Percentiles rank a stretch among this genome's conserved stretches.
Evolutionary conservation across 2,329 filamentous ascomycete genomes (phyloP).

Genomic region (Didymella exigua): DNA sequence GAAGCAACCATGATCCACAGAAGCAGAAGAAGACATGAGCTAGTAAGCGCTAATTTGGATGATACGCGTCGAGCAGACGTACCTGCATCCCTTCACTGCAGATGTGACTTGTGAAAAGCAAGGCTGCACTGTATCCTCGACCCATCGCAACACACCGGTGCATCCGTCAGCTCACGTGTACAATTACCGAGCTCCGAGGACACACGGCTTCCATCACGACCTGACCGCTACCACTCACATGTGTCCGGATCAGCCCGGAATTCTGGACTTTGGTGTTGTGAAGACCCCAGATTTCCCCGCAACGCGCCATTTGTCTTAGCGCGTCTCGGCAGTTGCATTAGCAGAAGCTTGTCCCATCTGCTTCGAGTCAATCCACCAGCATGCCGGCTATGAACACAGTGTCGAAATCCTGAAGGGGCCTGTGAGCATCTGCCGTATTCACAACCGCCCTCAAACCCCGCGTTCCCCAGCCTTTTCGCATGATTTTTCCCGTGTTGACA

Average conservation of each 20-base stretch:
- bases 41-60: background rate
- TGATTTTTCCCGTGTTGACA: background rate
- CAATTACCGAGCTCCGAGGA: constrained; percentile 13
- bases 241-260: background rate
- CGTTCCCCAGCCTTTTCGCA: background rate
- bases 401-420: background rate
- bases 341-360: constrained; percentile 1
- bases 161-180: background rate
- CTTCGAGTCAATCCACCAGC: constrained; percentile 2
- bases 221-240: background rate
- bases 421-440: constrained; percentile 11
- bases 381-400: background rate
- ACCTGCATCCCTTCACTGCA: background rate
- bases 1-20: background rate
- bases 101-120: background rate
- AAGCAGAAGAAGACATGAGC: background rate
- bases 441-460: constrained; percentile 7
- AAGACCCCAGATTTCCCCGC: constrained; percentile 13
- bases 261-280: constrained; percentile 2
- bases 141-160: background rate
- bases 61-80: background rate
- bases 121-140: background rate
- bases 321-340: constrained; percentile 9
- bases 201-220: background rate
- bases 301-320: background rate